These are phyloP conservation scores for Venturiaceae sp. DNA, from an alignment of 2,329 filamentous ascomycete genomes.

Conservation along the genomic window DNA sequence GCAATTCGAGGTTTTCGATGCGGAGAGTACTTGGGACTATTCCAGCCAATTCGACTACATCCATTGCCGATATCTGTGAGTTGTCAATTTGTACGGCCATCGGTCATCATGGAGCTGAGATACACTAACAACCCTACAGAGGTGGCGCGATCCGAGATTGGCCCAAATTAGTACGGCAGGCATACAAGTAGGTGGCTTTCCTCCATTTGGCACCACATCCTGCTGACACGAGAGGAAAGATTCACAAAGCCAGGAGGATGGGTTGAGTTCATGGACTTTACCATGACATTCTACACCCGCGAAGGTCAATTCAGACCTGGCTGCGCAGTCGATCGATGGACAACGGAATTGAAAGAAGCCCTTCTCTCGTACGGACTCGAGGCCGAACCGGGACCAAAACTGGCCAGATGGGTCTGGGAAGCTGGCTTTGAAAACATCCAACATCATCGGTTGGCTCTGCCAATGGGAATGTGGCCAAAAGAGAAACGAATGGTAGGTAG, in stretches of 20 bases:
- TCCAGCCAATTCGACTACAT: slow-evolving; percentile 43
- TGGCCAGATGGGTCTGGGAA: slow-evolving; percentile 23
- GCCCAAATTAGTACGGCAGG: slow-evolving; percentile 34
- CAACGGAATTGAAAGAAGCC: slow-evolving; percentile 7
- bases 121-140: no score
- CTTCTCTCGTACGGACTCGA: slow-evolving; percentile 12
- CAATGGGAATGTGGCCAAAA: slow-evolving; percentile 14
- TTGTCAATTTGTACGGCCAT: no score
- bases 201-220: background rate
- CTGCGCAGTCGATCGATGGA: slow-evolving; percentile 17
- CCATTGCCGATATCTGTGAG: slow-evolving; percentile 42
- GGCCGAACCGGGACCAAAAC: slow-evolving; percentile 16
- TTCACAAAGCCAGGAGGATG: slow-evolving; percentile 35
- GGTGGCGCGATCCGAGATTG: slow-evolving; percentile 44
- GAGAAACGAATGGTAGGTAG: no score
- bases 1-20: slow-evolving; percentile 52
- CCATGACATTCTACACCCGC: slow-evolving; percentile 26
- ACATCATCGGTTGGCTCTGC: slow-evolving; percentile 9
- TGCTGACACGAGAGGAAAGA: slow-evolving; percentile 1
- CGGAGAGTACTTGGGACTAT: slow-evolving; percentile 47
- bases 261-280: slow-evolving; percentile 38
- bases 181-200: slow-evolving; percentile 30
- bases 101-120: no score
- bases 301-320: slow-evolving; percentile 23
- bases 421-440: slow-evolving; percentile 22